These are phyloP conservation scores for Botrytis sinoallii DNA, from an alignment of 2,329 filamentous ascomycete species.

Conservation along the genomic window DNA sequence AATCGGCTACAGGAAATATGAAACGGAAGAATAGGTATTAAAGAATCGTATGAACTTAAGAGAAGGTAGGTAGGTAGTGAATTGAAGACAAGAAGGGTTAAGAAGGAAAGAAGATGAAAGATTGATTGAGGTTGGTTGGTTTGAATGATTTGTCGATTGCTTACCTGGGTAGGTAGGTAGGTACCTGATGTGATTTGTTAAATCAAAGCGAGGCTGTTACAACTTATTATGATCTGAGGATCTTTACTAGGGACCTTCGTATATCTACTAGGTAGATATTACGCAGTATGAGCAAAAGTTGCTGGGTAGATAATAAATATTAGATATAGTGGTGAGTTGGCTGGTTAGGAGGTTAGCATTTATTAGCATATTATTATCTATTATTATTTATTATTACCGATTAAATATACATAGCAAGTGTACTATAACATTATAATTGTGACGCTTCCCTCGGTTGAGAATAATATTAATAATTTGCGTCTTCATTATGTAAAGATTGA, in stretches of 20 bases:
- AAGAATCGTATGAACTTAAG: neutral
- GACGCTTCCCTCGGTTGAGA: constrained; percentile 7
- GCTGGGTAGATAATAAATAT: neutral
- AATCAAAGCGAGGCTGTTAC: neutral
- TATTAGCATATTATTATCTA: too few relatives aligned
- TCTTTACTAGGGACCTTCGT: neutral
- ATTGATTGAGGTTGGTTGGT: neutral
- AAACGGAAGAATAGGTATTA: neutral
- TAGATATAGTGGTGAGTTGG: neutral
- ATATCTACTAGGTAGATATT: too few relatives aligned
- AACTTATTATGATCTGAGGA: neutral
- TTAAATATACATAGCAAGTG: neutral
- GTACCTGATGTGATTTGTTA: neutral
- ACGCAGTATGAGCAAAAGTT: neutral
- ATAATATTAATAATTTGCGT: neutral
- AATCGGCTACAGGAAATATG: neutral
- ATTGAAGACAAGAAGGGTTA: neutral
- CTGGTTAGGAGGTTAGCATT: neutral
- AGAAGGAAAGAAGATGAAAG: neutral
- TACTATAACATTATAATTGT: neutral
- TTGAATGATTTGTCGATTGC: constrained; percentile 3
- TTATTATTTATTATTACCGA: neutral
- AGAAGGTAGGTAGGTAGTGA: neutral
- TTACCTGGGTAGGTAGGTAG: neutral
- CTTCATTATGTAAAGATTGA: neutral